phyloP scores from a whole-genome alignment of 176 grass and related monocot genomes.

The Typha latifolia region DNA sequence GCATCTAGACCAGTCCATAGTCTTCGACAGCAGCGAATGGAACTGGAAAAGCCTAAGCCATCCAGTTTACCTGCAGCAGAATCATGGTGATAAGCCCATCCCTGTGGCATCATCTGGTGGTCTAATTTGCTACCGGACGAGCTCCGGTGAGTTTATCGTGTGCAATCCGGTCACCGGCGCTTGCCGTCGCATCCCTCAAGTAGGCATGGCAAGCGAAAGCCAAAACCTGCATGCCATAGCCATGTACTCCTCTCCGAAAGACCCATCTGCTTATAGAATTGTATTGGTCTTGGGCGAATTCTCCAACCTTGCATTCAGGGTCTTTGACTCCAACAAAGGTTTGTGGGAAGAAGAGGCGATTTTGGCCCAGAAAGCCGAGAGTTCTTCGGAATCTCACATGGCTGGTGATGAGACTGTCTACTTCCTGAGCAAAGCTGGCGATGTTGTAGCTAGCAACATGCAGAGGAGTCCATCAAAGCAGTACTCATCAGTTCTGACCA shows the following conservation, averaged over 20 bases:
- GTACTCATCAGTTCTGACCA: slow-evolving; percentile 50
- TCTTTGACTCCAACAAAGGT: slow-evolving; percentile 41
- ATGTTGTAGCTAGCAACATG: slow-evolving; percentile 62
- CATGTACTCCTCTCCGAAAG: slow-evolving; percentile 32
- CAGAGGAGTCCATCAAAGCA: slow-evolving; percentile 51
- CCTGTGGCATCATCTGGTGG: slow-evolving; percentile 67
- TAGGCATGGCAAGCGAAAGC: neutral
- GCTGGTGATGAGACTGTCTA: slow-evolving; percentile 40
- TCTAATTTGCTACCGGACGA: slow-evolving; percentile 50
- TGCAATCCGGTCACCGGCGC: slow-evolving; percentile 68
- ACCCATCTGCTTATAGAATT: slow-evolving; percentile 33
- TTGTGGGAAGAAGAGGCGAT: slow-evolving; percentile 34
- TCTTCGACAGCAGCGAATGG: slow-evolving; percentile 23
- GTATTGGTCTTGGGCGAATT: slow-evolving; percentile 52
- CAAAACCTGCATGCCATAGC: slow-evolving; percentile 46
- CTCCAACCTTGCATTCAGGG: slow-evolving; percentile 35
- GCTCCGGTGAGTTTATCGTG: slow-evolving; percentile 40
- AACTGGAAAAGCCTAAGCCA: slow-evolving; percentile 20
- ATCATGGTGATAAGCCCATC: slow-evolving; percentile 13
- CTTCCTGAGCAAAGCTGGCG: slow-evolving; percentile 79
- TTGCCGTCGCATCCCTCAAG: slow-evolving; percentile 41
- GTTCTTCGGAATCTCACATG: slow-evolving; percentile 4
- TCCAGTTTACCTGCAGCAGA: slow-evolving; percentile 9
- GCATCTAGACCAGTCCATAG: slow-evolving; percentile 3
- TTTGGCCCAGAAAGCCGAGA: slow-evolving; percentile 28